Conservation (phyloP, 2,329 filamentous ascomycete species). For the Fusarium camptoceras region DNA sequence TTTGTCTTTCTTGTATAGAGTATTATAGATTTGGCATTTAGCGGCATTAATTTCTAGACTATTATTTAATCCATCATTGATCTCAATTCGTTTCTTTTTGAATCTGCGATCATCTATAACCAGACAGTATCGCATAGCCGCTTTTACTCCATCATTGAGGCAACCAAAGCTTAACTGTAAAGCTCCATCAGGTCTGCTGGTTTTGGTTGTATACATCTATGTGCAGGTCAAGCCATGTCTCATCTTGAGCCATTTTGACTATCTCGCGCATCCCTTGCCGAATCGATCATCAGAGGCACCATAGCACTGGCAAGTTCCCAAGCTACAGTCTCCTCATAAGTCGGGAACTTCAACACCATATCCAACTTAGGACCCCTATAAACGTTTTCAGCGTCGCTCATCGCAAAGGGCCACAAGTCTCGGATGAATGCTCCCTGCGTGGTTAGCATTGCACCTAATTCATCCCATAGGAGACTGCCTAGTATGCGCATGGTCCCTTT, state of each 20-base stretch:
- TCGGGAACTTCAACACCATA: constrained; percentile 14
- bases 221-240: background rate
- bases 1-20: background rate
- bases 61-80: background rate
- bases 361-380: constrained; percentile 32
- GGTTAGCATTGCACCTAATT: constrained; percentile 50
- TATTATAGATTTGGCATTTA: background rate
- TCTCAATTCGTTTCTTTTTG: background rate
- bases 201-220: background rate
- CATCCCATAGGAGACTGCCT: constrained; percentile 44
- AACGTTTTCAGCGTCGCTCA: constrained; percentile 26
- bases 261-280: background rate
- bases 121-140: background rate
- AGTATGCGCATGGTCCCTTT: constrained; percentile 37
- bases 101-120: background rate
- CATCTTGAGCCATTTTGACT: background rate
- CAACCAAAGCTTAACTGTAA: background rate
- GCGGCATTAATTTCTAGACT: background rate
- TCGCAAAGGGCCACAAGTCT: constrained; percentile 42
- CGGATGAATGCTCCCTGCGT: constrained; percentile 27
- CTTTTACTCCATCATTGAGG: background rate
- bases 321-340: background rate
- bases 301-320: constrained; percentile 20
- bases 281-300: background rate
- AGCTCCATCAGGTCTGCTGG: background rate